phyloP scores from a whole-genome alignment of 2,329 filamentous ascomycete genomes.

The Cercospora sp. region DNA sequence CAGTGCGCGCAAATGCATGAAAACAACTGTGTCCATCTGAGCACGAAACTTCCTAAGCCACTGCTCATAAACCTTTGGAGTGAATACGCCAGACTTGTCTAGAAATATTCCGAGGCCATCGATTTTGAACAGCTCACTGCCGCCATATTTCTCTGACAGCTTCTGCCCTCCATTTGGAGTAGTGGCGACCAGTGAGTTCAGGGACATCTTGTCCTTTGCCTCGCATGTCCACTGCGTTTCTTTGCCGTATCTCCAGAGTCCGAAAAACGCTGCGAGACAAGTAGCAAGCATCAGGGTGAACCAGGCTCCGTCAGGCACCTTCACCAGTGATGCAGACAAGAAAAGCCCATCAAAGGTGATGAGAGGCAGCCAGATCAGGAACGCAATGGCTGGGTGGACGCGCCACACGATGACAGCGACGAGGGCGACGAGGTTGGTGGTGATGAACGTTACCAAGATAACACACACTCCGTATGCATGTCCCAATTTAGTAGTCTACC shows the following conservation, averaged over 20 bases:
- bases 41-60: conserved; percentile 32
- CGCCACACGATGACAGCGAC: conserved; percentile 73
- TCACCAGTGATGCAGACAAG: conserved; percentile 67
- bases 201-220: conserved; percentile 58
- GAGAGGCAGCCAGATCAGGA: conserved; percentile 63
- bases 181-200: conserved; percentile 48
- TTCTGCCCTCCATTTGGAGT: conserved; percentile 32
- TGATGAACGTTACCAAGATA: conserved; percentile 75
- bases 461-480: conserved; percentile 79
- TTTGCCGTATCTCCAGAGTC: conserved; percentile 77
- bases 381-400: conserved; percentile 59
- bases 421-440: conserved; percentile 71
- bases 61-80: conserved; percentile 31
- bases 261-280: conserved; percentile 63
- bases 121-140: conserved; percentile 43
- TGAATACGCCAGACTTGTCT: conserved; percentile 65
- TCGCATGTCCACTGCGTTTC: conserved; percentile 74
- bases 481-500: conserved; percentile 63
- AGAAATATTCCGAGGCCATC: conserved; percentile 71
- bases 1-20: conserved; percentile 32
- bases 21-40: conserved; percentile 28
- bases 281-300: conserved; percentile 68
- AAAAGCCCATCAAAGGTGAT: conserved; percentile 67
- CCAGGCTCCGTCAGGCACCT: conserved; percentile 75
- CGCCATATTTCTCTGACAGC: conserved; percentile 33